phyloP scores from a whole-genome alignment of 2,329 filamentous ascomycete genomes.

The Falciphora oryzae region DNA sequence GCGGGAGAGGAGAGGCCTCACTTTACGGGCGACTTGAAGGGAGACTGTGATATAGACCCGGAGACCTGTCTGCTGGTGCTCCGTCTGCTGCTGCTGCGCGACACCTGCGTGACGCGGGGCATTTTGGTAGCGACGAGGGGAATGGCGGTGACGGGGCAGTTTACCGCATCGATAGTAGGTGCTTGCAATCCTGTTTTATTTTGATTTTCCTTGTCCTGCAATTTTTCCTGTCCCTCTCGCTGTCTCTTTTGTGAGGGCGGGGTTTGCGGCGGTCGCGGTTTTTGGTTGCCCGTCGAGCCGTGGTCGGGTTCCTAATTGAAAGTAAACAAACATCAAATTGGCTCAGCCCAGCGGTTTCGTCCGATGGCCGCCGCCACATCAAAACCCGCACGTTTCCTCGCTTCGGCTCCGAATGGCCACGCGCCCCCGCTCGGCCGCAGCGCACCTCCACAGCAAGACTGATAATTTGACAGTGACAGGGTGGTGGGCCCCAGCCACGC shows the following conservation, averaged over 20 bases:
- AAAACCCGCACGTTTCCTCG: no score
- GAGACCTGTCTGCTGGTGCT: slow-evolving; percentile 38
- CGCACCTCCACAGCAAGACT: neutral
- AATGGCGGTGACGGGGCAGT: neutral
- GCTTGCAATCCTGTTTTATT: neutral
- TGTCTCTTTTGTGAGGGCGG: neutral
- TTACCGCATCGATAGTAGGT: neutral
- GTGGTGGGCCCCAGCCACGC: neutral
- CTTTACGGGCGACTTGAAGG: slow-evolving; percentile 54
- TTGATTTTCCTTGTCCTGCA: neutral
- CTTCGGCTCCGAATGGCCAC: no score
- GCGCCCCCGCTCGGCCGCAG: no score
- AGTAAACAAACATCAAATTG: neutral
- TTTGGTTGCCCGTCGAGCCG: neutral
- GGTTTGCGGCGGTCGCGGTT: neutral
- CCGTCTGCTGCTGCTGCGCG: slow-evolving; percentile 38
- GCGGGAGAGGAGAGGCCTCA: slow-evolving; percentile 28
- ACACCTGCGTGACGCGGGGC: slow-evolving; percentile 52
- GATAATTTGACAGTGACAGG: neutral
- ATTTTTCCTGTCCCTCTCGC: neutral
- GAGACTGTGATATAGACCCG: slow-evolving; percentile 41
- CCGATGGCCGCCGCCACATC: neutral
- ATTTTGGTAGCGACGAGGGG: slow-evolving; percentile 28
- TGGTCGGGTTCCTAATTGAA: neutral
- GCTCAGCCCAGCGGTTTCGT: neutral